These are phyloP conservation scores for Oryza coarctata DNA, from an alignment of 176 grass and related monocot species.

Conservation along the genomic window DNA sequence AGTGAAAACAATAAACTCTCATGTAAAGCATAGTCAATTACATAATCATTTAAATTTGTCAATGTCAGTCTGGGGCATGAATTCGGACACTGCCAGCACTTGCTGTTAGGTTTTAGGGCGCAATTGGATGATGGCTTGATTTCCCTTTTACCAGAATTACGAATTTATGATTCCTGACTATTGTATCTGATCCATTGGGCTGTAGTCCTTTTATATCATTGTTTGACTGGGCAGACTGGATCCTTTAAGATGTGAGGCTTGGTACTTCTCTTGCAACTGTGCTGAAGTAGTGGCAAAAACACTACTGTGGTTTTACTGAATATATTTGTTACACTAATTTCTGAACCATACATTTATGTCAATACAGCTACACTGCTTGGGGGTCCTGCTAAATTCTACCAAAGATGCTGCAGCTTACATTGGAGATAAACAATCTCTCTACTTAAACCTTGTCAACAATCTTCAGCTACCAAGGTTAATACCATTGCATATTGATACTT, in stretches of 20 bases:
- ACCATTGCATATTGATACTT: constrained; percentile 18
- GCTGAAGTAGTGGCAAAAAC: constrained; percentile 11
- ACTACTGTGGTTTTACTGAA: constrained; percentile 17
- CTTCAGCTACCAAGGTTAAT: constrained; percentile 82
- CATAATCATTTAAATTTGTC: constrained; percentile 3
- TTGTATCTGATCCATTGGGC: constrained; percentile 3
- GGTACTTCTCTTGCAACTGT: constrained; percentile 26
- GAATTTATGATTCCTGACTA: neutral
- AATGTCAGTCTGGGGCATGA: neutral
- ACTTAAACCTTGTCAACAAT: constrained; percentile 71
- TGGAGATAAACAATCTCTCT: constrained; percentile 62
- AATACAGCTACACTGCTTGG: constrained; percentile 80
- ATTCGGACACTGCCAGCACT: neutral
- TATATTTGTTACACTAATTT: constrained; percentile 25
- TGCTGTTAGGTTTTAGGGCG: constrained; percentile 27
- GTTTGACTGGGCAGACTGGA: constrained; percentile 16
- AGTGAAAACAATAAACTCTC: neutral
- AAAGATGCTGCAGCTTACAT: constrained; percentile 60
- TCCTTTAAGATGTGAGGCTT: constrained; percentile 24
- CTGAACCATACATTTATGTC: constrained; percentile 34
- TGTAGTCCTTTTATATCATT: constrained; percentile 17
- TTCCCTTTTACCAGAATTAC: constrained; percentile 22
- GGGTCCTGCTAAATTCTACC: constrained; percentile 60
- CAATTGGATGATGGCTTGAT: constrained; percentile 18
- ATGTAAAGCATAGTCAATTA: constrained; percentile 16